Percentiles rank a stretch among this genome's conserved stretches.
phyloP scores from a whole-genome alignment of 2,329 filamentous ascomycete species.

The Xylaria digitata region DNA sequence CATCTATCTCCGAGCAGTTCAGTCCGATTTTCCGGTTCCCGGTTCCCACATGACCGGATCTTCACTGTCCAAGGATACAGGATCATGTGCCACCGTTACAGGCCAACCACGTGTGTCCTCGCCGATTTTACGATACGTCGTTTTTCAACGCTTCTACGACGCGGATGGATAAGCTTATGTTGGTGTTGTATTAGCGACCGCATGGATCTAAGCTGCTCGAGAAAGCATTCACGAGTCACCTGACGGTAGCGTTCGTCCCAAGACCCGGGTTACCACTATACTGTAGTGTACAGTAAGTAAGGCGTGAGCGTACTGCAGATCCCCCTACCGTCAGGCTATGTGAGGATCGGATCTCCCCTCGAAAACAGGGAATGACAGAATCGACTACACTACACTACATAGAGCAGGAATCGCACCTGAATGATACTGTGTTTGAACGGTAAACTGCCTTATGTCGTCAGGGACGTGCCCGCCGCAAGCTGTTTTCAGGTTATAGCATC shows the following conservation, averaged over 20 bases:
- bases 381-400: no score
- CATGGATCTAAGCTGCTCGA: neutral
- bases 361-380: neutral
- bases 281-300: neutral
- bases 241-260: neutral
- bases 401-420: no score
- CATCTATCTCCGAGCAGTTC: neutral
- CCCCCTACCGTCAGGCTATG: neutral
- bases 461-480: neutral
- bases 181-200: neutral
- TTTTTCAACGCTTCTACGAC: neutral
- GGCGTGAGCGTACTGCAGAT: neutral
- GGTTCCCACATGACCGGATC: neutral
- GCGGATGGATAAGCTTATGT: conserved; percentile 12
- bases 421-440: no score
- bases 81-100: conserved; percentile 25
- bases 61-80: neutral
- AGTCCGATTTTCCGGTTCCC: neutral
- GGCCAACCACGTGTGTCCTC: conserved; percentile 14
- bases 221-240: neutral
- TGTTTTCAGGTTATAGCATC: neutral
- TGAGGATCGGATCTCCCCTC: neutral
- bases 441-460: no score
- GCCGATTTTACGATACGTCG: conserved; percentile 3
- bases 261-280: conserved; percentile 8